Conservation (phyloP, 805 yeast species). For the Candida nemodendra region DNA sequence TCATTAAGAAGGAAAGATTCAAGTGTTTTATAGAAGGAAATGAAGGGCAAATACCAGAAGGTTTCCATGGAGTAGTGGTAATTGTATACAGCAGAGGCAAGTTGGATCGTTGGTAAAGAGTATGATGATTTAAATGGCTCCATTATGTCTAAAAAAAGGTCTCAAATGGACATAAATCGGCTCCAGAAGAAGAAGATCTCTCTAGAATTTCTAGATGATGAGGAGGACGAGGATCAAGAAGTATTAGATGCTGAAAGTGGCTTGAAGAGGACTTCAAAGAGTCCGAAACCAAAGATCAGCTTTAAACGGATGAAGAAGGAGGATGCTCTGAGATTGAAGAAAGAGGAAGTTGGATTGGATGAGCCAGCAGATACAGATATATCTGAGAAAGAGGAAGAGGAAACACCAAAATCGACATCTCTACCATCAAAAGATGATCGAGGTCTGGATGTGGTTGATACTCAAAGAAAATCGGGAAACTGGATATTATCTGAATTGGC, state of each 20-base stretch:
- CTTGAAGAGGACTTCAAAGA: neutral
- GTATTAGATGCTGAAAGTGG: neutral
- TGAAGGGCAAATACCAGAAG: too few species aligned
- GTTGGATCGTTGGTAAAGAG: too few species aligned
- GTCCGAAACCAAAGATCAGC: conserved; percentile 1
- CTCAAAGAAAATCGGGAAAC: neutral
- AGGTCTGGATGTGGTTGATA: neutral
- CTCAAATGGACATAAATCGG: too few species aligned
- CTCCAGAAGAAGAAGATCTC: conserved; percentile 1
- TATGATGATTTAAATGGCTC: too few species aligned
- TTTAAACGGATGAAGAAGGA: conserved; percentile 22
- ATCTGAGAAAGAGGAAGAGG: neutral
- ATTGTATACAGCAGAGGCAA: too few species aligned
- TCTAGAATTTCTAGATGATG: conserved; percentile 3
- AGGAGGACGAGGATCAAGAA: conserved; percentile 8
- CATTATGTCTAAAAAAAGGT: too few species aligned
- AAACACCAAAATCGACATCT: neutral
- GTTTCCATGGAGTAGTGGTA: too few species aligned
- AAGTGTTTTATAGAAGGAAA: too few species aligned
- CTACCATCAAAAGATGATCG: neutral
- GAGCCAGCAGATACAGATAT: neutral
- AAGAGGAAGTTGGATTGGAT: conserved; percentile 7
- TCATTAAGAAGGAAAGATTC: too few species aligned
- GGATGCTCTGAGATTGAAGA: conserved; percentile 19
- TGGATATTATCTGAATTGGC: conserved; percentile 1